Evolutionary conservation across 805 yeast species (phyloP), one percentile per base, ranked within the genome.

Genomic region (Zygotorulaspora sp.): DNA sequence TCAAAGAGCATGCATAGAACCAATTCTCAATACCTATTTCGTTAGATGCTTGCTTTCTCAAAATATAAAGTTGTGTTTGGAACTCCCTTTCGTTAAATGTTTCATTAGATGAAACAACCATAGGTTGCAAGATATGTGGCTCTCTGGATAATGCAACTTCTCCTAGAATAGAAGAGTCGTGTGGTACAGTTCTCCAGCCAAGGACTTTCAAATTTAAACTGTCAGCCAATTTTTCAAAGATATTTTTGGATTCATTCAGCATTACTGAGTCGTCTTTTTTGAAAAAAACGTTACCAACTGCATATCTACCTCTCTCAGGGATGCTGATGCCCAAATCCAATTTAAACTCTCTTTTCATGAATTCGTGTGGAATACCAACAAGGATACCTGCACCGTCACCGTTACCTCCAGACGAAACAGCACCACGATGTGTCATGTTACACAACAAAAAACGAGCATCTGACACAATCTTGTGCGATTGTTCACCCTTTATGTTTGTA

Each of bases 381-480:
- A 90, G 78, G 45, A 90, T 87, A 63, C 98, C 98, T 18, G 98
- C 98, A 66, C 98, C 98, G 61, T 90, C 98, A 65, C 98, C 98
- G 62, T 90, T 96, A 15, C 97, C 95, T 58, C 89, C 96, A 1
- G 87, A 72, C 43, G 96, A 95, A 44, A 89, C 96, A 27, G 97
- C 97, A 60, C 98, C 98, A 68, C 98, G 79, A 65, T 90, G 98
- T 45, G 97, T 85, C 98, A 90, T 92, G 68, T 92, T 90, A 70
- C 97, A 89, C 38, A 90, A 77, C 55, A 90, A 69, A 58, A 76
- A 78, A 50, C 78, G 72, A 28, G 96, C 96, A 67, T 92, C 97
- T 28, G 94, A 79, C 43, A 90, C 88, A 52, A 90, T 87, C 60
- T 89, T 88, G 70, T 92, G 98, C 37, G 94, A 81, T 18, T 79